Base-by-base conservation (phyloP, 1,139 yeast species). In the Debaryomycetaceae sp. region DNA sequence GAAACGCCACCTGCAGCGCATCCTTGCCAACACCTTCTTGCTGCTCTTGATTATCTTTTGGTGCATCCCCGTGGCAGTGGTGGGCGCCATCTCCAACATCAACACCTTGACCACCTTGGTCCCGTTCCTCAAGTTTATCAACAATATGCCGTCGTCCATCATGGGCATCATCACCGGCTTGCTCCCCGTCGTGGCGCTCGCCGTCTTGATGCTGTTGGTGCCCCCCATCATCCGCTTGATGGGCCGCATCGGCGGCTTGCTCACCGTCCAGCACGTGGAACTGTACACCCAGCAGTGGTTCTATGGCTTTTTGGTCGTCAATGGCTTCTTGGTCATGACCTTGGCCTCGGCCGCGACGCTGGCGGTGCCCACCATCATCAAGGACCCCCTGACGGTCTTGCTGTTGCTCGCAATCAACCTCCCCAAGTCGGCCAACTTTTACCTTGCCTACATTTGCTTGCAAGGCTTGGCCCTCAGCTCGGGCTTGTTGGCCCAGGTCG, bases 221-320 rank as follows among this genome's bases (percentile, higher is more conserved):
- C 96, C 97, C 5, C 75, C 81, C 24, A 68, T 85, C 37, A 77
- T 90, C 37, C 70, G 53, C 38, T 52, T 52, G 35, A 53, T 79
- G 72, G 96, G 90, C 34, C 72, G 68, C 40, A 44, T 76, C 26
- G 57, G 85, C 16, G 98, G 98, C 15, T 58, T 68, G 29, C 63
- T 83, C 16, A 74, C 95, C 2, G 45, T 57, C 16, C 87, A 85
- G 43, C 68, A 77, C 32, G 72, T 82, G 33, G 95, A 87, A 47
- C 62, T 68, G 35, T 82, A 72, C 53, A 83, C 93, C 39, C 97
- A 90, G 54, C 67, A 77, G 16, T 79, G 94, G 68, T 90, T 63
- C 53, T 90, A 70, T 57, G 93, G 86, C 3, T 87, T 87, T 71
- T 90, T 81, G 55, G 87, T 85, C 30, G 75, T 87, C 27, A 86